Evolutionary conservation across 2,329 filamentous ascomycete species (phyloP).

Genomic region (Epichloe uncinata): DNA sequence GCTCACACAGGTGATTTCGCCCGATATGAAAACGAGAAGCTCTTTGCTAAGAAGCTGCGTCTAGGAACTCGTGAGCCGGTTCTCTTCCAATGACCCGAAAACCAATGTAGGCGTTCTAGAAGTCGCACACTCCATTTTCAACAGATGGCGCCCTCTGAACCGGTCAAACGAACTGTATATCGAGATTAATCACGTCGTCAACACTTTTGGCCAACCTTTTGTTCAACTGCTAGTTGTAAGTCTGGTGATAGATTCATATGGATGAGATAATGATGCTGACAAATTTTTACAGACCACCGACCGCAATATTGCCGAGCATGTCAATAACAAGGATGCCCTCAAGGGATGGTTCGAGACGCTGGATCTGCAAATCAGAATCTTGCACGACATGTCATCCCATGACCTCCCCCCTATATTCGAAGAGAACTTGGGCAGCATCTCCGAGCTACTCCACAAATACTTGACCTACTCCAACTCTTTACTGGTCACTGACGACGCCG

Average conservation of each 20-base stretch:
- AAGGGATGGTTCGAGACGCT: conserved; percentile 72
- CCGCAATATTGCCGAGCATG: conserved; percentile 58
- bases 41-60: conserved; percentile 5
- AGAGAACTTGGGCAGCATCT: conserved; percentile 67
- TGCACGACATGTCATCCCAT: conserved; percentile 95
- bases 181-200: conserved; percentile 92
- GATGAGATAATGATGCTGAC: conserved; percentile 1
- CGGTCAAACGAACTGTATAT: conserved; percentile 83
- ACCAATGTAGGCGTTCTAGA: conserved; percentile 90
- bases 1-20: conserved; percentile 54
- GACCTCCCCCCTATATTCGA: conserved; percentile 93
- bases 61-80: conserved; percentile 73
- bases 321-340: conserved; percentile 60
- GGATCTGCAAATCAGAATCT: conserved; percentile 78
- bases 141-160: conserved; percentile 88
- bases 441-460: conserved; percentile 79
- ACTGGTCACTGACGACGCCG: conserved; percentile 75
- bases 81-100: conserved; percentile 68
- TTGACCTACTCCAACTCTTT: conserved; percentile 77
- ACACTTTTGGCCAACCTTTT: conserved; percentile 73
- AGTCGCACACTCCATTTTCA: conserved; percentile 97
- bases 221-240: conserved; percentile 62
- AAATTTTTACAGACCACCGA: conserved; percentile 44
- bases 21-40: not conserved
- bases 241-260: conserved; percentile 6